These are phyloP conservation scores for Sarcomyxa edulis DNA, from an alignment of 768 basidiomycete genomes.

Conservation along the genomic window DNA sequence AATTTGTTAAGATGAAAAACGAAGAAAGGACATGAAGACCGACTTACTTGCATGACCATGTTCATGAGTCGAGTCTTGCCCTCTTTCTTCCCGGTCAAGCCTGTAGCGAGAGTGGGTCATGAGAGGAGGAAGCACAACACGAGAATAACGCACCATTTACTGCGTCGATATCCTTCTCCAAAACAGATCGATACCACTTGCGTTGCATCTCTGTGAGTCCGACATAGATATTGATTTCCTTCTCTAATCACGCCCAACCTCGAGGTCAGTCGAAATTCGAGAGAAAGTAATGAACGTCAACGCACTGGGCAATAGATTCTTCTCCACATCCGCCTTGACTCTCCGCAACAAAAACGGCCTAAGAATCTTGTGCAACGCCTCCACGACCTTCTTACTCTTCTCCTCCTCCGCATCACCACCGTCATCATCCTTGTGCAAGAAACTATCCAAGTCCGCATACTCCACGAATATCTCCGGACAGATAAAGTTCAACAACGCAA, in stretches of 20 bases:
- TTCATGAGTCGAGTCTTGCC: slow-evolving; percentile 97
- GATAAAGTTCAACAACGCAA: slow-evolving; percentile 89
- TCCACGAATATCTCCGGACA: slow-evolving; percentile 94
- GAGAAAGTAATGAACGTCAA: slow-evolving; percentile 3
- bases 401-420: slow-evolving; percentile 68
- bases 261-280: slow-evolving; percentile 1
- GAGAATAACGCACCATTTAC: slow-evolving; percentile 68
- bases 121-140: background rate
- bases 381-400: slow-evolving; percentile 89
- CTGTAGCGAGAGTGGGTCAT: slow-evolving; percentile 27
- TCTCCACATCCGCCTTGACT: slow-evolving; percentile 97
- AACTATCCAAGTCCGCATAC: slow-evolving; percentile 87
- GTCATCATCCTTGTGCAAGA: slow-evolving; percentile 84
- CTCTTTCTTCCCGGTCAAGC: slow-evolving; percentile 94
- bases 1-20: slow-evolving; percentile 1
- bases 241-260: slow-evolving; percentile 47
- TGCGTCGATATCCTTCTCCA: slow-evolving; percentile 98
- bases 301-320: slow-evolving; percentile 86
- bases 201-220: slow-evolving; percentile 96
- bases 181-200: slow-evolving; percentile 93
- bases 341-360: slow-evolving; percentile 90
- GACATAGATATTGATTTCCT: slow-evolving; percentile 98
- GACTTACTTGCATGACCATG: slow-evolving; percentile 91
- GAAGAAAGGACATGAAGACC: background rate
- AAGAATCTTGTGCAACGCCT: slow-evolving; percentile 95